Percentiles rank a stretch among this genome's conserved stretches.
phyloP scores from a whole-genome alignment of 2,329 filamentous ascomycete species.

The Zasmidium angulare region DNA sequence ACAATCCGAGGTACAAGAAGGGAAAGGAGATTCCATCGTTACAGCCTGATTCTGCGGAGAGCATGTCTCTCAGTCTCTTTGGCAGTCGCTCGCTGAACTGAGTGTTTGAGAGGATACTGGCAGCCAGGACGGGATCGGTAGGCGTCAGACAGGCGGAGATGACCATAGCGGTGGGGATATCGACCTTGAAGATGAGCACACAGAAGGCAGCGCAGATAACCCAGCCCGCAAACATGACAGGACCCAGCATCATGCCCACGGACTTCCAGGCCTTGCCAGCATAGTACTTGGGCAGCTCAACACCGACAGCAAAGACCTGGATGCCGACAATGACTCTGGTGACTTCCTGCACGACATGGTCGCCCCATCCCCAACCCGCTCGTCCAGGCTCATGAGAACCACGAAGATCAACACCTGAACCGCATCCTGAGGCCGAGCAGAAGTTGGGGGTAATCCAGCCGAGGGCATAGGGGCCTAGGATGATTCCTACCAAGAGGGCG shows the following conservation, averaged over 20 bases:
- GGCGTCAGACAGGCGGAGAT: constrained; percentile 58
- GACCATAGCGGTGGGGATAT: constrained; percentile 48
- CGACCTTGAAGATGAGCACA: constrained; percentile 47
- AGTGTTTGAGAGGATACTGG: constrained; percentile 54
- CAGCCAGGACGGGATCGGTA: constrained; percentile 57
- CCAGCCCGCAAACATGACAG: constrained; percentile 54
- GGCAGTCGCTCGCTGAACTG: constrained; percentile 55
- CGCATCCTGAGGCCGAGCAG: constrained; percentile 30
- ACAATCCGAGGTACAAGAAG: constrained; percentile 56
- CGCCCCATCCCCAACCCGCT: constrained; percentile 44
- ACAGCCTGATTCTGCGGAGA: constrained; percentile 56
- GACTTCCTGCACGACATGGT: constrained; percentile 41
- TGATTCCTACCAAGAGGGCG: constrained; percentile 47
- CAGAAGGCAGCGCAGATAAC: constrained; percentile 50
- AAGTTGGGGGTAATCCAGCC: constrained; percentile 42
- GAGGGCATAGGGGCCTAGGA: constrained; percentile 44
- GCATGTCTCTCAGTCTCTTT: constrained; percentile 50
- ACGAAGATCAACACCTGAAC: constrained; percentile 1
- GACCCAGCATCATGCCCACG: constrained; percentile 50
- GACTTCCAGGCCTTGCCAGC: constrained; percentile 54
- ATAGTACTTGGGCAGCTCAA: constrained; percentile 45
- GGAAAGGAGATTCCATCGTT: constrained; percentile 59
- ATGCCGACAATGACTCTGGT: constrained; percentile 50
- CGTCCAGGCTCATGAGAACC: constrained; percentile 10
- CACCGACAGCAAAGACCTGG: constrained; percentile 39